Base-by-base conservation (phyloP, 148 eudicot genomes). In the Rhododendron molle region DNA sequence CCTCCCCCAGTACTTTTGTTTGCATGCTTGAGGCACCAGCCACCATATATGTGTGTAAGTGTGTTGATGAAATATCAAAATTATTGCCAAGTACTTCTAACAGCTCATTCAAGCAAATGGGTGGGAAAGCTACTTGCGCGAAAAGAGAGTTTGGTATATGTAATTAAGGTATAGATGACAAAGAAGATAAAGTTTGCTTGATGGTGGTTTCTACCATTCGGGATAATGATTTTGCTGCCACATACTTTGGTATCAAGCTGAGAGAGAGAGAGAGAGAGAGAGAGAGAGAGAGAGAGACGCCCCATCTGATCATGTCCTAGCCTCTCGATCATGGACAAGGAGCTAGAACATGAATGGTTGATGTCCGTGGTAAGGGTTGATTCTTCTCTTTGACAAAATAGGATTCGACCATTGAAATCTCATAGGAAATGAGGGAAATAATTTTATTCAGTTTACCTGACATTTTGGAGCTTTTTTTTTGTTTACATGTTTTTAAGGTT, bases 151-250 rank as follows among this genome's bases (percentile, higher is more conserved):
- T 85, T 44, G 10, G 26, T 44, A n/a, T 20, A 78, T 85, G 44
- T 40, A 38, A 38, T 78, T 85, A 67, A 38, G 78, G 56, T 8
- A 65, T 34, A 36, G 32, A 81, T 85, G 87, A 85, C 79, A 69
- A 62, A 80, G 74, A 65, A 80, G 87, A 85, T 85, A 85, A 69
- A 85, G 87, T 85, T 69, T 71, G 79, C 26, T 85, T 69, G 87
- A 85, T 85, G 83, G 38, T 80, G 87, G 87, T 60, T 80, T 65
- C 78, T 69, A 43, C 79, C 34, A 85, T 2, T 85, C 71, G 81
- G 54, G 87, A 80, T 65, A 32, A 62, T 69, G 76, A 80, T 71
- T 85, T 79, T 80, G 69, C 80, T 80, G 46, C 87, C 87, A 69
- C 87, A 80, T 80, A 71, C 83, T 85, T 79, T 49, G 30, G 73